Conservation (phyloP, 2,329 filamentous ascomycete species). For the Colletotrichum acutatum region DNA sequence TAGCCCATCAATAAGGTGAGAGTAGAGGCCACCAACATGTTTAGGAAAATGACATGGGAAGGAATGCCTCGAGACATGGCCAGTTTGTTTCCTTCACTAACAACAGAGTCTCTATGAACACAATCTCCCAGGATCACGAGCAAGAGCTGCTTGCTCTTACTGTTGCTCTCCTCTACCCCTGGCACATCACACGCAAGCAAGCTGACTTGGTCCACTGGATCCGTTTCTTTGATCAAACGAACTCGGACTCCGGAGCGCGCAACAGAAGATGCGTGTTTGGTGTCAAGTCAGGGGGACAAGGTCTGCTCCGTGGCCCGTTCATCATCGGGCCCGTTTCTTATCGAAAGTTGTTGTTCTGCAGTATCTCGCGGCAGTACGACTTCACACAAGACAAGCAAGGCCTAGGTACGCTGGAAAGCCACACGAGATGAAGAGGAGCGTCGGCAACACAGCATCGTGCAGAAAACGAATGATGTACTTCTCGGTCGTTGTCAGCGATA, state of each 20-base stretch:
- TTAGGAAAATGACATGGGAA: neutral
- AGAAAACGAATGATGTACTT: neutral
- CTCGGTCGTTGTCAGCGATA: neutral
- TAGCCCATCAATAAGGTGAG: neutral
- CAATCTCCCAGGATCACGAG: conserved; percentile 7
- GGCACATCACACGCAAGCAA: neutral
- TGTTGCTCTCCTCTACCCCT: neutral
- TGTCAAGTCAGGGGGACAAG: conserved; percentile 16
- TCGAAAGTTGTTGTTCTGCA: neutral
- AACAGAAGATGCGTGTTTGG: conserved; percentile 23
- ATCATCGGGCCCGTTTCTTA: neutral
- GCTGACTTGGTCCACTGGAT: neutral
- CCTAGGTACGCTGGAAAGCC: neutral
- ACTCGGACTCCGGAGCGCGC: conserved; percentile 18
- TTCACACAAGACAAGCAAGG: neutral
- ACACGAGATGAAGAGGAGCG: conserved; percentile 5
- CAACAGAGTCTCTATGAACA: neutral
- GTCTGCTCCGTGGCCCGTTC: conserved; percentile 21
- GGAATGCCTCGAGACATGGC: conserved; percentile 2
- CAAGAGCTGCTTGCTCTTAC: neutral
- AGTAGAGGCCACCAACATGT: conserved; percentile 6
- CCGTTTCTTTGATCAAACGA: conserved; percentile 11
- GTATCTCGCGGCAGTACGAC: neutral
- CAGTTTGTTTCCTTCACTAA: conserved; percentile 3
- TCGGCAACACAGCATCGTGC: neutral